Base-by-base conservation (phyloP, 1,284 basidiomycete genomes). In the Anthracocystis panici-leucophaei region DNA sequence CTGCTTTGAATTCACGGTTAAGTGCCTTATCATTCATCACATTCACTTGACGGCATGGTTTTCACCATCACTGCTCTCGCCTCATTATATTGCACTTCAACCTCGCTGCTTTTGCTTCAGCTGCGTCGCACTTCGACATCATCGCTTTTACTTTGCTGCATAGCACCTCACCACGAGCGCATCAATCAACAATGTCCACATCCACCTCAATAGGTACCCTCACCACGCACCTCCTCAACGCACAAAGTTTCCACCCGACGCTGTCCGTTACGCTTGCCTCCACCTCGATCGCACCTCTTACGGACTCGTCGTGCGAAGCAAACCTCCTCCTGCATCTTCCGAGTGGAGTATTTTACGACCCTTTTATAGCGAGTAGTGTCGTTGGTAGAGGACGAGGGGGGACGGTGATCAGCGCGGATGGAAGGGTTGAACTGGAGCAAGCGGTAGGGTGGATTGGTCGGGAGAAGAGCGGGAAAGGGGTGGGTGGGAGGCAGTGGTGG, bases 271-370 rank as follows among this genome's bases (percentile, higher is more conserved):
- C 45, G 11, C 45, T 71, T 6, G 12, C 38, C 4, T 56, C n/a
- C 35, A 40, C 8, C 20, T 49, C 25, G n/a, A 18, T 14, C 6
- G 3, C 45, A 12, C 6, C 41, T 3, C 27, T n/a, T 14, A 1
- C 35, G 11, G 35, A 16, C 3, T 16, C 46, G 41, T 23, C 16
- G 1, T 72, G 63, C 27, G 14, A 16, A 5, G 58, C 72, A 1
- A 44, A 29, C 29, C 23, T 71, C 0, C 61, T 75, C 0, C 25
- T 75, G 2, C 67, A 75, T 20, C 61, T 75, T 0, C 73, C 67
- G 2, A 20, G 48, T 0, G 60, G 60, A 0, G 31, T 75, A 4
- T 75, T 75, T 31, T 75, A 67, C 61, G 73, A 75, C 33, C 67
- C 73, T 8, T 69, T 38, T 38, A 70, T 59, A 0, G 61, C 61